Base-by-base conservation (phyloP, 331 rosid genomes). In the Pyracantha coccinea region DNA sequence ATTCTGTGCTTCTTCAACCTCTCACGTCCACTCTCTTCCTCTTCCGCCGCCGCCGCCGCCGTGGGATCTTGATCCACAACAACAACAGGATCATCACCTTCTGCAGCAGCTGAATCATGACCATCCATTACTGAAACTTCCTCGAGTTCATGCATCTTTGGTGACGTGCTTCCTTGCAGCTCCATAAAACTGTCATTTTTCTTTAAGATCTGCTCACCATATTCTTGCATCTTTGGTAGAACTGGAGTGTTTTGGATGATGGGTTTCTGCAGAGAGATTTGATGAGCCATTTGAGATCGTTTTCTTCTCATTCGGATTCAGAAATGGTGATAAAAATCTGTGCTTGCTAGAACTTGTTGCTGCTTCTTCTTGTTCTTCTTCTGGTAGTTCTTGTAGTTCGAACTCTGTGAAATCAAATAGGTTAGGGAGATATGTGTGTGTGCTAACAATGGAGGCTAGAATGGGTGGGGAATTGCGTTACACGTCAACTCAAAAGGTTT, bases 1-100 rank as follows among this genome's bases (percentile, higher is more conserved):
- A 78, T 55, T 59, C 95, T 79, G 41, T 88, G 93, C 79, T 84
- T 83, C 87, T 89, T 91, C 83, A 89, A 86, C 89, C 81, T 91
- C 86, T 91, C 98, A 0, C 94, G 78, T 28, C 88, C 96, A 68
- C 78, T 79, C 4, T 77, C 89, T 45, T 82, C 96, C 38, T 4
- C 75, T 23, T 77, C 93, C 55, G 4, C 77, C 63, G 15, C 57
- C 20, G 15, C 57, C 20, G 0, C 57, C 20, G 9, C 57, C 57
- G 47, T 41, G 15, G 47, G 47, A 17, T 11, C 33, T 27, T 25
- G 66, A 60, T 6, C 66, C 7, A 7, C 20, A 24, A 24, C 66
- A 25, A 60, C 66, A 63, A 16, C 13, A 63, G 11, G 14, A 59
- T 63, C 68, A 63, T 23, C 31, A 59, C 32, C 68, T 38, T 8